Evolutionary conservation across 2,329 filamentous ascomycete species (phyloP), one percentile per base, ranked within the genome.

Genomic region (Pseudogymnoascus sp.): DNA sequence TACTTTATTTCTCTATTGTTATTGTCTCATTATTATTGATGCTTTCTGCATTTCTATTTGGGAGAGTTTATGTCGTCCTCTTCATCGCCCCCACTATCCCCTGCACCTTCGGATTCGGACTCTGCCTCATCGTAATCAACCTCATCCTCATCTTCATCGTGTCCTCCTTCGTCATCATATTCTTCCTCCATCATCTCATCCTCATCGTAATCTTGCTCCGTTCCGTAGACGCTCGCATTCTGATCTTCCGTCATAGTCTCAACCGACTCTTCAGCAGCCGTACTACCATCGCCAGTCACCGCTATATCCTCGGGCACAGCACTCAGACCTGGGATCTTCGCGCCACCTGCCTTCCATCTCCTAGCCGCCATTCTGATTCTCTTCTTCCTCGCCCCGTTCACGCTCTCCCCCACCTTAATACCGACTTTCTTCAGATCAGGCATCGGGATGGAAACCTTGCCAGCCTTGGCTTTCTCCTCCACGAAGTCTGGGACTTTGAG

Each of bases 401-500:
- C 35, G 9, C 37, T 61, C 58, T 41, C 28, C 11, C 62, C 60
- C 4, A 33, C 63, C 7, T 67, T 69, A 6, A 72, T 61, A 5
- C 68, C 59, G 18, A 71, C 61, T n/a, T 63, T 55, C 41, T 58
- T 62, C 60, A 61, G 38, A 65, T 73, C 68, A 7, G 71, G 71
- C 5, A 72, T 58, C 2, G 70, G 70, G 7, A 72, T 66, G 25
- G 63, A 52, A 16, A 72, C 62, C 38, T 63, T 62, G 23, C 63
- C 58, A 4, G 21, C 63, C 33, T 66, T 69, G 16, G 62, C 61
- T 59, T 66, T 70, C 16, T 62, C 65, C 14, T 67, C 64, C 0
- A 72, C 61, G 21, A 64, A 33, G 62, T 78, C 66, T 35, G 74
- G 67, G 71, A 75, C 43, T 66, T 73, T 64, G 41, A 83, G 70